Evolutionary conservation across 1,284 basidiomycete species (phyloP).

Genomic region (Dichomitus squalens): DNA sequence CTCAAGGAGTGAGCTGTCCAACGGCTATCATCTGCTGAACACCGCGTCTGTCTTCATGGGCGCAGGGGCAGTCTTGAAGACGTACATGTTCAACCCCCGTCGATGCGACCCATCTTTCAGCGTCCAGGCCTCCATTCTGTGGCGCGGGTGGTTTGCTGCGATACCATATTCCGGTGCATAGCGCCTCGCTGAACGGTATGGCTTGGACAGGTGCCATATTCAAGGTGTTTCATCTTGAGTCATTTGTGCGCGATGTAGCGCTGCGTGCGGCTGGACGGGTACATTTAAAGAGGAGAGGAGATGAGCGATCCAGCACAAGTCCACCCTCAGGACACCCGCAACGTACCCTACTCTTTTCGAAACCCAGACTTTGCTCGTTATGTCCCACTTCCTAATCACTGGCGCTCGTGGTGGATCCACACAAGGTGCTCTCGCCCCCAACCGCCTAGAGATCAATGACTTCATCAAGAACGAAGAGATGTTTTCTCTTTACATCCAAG

Average conservation of each 20-base stretch:
- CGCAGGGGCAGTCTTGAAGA: not conserved
- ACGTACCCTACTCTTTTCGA: not conserved
- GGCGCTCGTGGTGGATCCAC: constrained; percentile 5
- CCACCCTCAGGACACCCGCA: not conserved
- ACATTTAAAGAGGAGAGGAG: not conserved
- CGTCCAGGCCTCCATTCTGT: not conserved
- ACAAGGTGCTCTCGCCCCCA: constrained; percentile 21
- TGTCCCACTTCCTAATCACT: constrained; percentile 11
- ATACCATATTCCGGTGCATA: not conserved
- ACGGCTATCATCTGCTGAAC: no score
- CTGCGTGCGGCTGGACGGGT: not conserved
- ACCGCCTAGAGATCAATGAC: constrained; percentile 47
- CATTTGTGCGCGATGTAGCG: not conserved
- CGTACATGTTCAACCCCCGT: not conserved
- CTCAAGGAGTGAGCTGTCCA: no score
- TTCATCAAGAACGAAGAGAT: constrained; percentile 44
- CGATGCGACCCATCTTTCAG: no score
- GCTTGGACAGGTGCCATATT: not conserved
- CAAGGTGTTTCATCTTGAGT: not conserved
- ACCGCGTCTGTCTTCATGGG: no score
- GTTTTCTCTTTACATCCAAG: constrained; percentile 52
- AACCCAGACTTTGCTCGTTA: constrained; percentile 7
- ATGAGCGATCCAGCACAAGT: not conserved
- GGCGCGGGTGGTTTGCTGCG: not conserved
- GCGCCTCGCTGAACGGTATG: not conserved